Percentiles rank a stretch among this genome's conserved stretches.
Evolutionary conservation across 176 grass and related monocot species (phyloP).

Genomic region (Carex pumila): DNA sequence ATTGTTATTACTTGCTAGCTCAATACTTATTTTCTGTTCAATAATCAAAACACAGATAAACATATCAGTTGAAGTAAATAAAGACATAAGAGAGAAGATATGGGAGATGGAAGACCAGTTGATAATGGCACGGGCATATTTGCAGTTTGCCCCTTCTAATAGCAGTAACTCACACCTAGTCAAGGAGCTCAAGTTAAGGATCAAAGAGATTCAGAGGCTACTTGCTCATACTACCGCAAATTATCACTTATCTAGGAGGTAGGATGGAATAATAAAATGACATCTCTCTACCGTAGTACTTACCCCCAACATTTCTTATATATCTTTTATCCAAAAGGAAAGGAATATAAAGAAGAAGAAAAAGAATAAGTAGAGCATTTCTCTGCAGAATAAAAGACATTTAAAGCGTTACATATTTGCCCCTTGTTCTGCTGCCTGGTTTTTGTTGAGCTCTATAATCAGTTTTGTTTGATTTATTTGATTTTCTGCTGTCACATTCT

Average conservation of each 20-base stretch:
- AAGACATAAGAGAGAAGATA: conserved; percentile 49
- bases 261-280: conserved; percentile 2
- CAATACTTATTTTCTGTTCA: neutral
- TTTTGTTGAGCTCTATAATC: neutral
- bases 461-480: neutral
- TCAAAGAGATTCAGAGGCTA: conserved; percentile 71
- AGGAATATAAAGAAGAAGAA: too few relatives aligned
- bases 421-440: neutral
- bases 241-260: conserved; percentile 55
- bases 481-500: neutral
- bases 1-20: neutral
- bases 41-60: conserved; percentile 20
- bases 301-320: neutral
- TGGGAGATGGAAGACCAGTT: conserved; percentile 82
- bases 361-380: neutral
- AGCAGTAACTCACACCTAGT: conserved; percentile 40
- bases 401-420: neutral
- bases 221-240: conserved; percentile 37
- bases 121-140: conserved; percentile 59
- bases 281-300: neutral
- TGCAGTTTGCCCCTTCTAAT: conserved; percentile 47
- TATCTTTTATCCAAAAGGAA: neutral
- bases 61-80: conserved; percentile 29
- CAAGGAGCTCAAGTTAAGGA: conserved; percentile 61
- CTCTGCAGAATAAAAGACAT: neutral